Base-by-base conservation (phyloP, 2,329 filamentous ascomycete genomes). In the Fusarium temperatum region DNA sequence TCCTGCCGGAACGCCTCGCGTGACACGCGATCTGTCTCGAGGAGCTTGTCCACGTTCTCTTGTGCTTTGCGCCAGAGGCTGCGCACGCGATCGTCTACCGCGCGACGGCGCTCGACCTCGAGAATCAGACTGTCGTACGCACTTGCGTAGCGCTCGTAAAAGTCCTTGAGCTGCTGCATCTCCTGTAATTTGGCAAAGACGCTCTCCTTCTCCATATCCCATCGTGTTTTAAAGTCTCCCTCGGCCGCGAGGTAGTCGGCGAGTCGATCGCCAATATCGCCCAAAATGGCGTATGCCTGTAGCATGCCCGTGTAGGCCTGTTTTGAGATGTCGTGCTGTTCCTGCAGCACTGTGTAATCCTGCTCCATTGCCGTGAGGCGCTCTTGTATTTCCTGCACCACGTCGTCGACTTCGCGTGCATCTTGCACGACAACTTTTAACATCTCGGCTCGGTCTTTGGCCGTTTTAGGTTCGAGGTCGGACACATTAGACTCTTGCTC, bases 71-170 rank as follows among this genome's bases (percentile, higher is more conserved):
- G 89, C 78, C 95, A 92, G 32, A 97, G 90, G 48, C 87, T 87
- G 74, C 91, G 88, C 59, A 97, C 92, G 71, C 93, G 91, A 38
- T 92, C 90, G 77, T 96, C 93, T 41, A 94, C 90, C 20, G 88
- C 85, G 68, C 90, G 90, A 15, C 96, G 89, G 30, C 96, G 88
- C 59, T 93, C 92, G 11, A 95, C 92, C 81, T 99, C 96, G 3
- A 97, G 87, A 30, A 98, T 88, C 18, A 99, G 85, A 26, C 92
- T 91, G 75, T 94, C 93, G 79, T 99, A 98, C 0, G 95, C 94
- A 59, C 90, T 89, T 26, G 93, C 87, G 78, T 98, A 99, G 24
- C 92, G 91, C 69, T 96, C 93, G 82, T 98, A 98, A 77, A 98
- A 94, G n/a, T 89, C 86, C 17, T 91, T 88, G 77, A 98, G 89